These are phyloP conservation scores for Sphaerosporella brunnea DNA, from an alignment of 495 filamentous ascomycete genomes.

Conservation along the genomic window DNA sequence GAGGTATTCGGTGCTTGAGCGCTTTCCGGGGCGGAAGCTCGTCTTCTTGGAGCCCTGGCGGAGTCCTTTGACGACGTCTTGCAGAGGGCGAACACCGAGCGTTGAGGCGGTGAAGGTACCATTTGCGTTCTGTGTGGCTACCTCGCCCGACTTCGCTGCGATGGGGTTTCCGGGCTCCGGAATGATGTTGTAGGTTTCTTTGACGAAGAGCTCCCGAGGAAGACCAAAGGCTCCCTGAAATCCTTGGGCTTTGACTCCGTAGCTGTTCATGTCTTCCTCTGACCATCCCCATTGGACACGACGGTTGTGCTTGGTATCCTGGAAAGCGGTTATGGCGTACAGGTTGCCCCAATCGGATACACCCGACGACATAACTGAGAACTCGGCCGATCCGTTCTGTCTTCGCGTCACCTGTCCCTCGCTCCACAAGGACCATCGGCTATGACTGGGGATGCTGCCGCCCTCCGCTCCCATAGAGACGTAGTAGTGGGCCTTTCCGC, in stretches of 20 bases:
- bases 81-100: conserved; percentile 28
- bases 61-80: conserved; percentile 26
- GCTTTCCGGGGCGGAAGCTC: neutral
- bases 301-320: conserved; percentile 30
- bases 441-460: conserved; percentile 27
- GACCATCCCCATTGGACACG: conserved; percentile 32
- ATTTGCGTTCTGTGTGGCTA: conserved; percentile 5
- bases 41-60: neutral
- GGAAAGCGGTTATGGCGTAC: conserved; percentile 31
- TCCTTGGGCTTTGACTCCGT: conserved; percentile 28
- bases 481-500: conserved; percentile 31
- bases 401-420: conserved; percentile 27
- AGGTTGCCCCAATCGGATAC: conserved; percentile 30
- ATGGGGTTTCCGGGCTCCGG: conserved; percentile 20
- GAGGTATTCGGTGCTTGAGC: conserved; percentile 1
- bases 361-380: conserved; percentile 27
- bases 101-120: conserved; percentile 29
- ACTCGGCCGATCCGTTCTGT: conserved; percentile 27
- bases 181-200: conserved; percentile 24
- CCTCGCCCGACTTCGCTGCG: conserved; percentile 7
- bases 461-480: conserved; percentile 37
- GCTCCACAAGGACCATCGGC: conserved; percentile 31
- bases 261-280: conserved; percentile 28
- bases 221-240: conserved; percentile 31
- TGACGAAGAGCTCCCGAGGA: conserved; percentile 30